Base-by-base conservation (phyloP, 176 grass and related monocot genomes). In the Oryza glaberrima region DNA sequence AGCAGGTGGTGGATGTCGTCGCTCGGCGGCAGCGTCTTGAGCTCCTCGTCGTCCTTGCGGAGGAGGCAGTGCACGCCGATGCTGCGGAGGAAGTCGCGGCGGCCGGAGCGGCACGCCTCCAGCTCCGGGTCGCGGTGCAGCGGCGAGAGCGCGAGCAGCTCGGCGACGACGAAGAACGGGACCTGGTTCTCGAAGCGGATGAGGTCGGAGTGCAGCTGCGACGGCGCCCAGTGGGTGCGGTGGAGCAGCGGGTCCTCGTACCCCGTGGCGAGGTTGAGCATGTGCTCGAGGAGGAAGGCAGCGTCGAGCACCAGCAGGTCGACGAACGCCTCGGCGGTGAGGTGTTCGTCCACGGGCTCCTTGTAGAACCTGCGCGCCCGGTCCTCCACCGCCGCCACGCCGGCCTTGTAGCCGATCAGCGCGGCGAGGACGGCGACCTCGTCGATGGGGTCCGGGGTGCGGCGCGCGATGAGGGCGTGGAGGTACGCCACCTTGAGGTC, bases 261-360 rank as follows among this genome's bases (percentile, higher is more conserved):
- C 13, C 74, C 74, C 8, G 26, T 77, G 51, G 74, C 74, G 51
- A 14, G 34, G 74, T 77, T 77, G 51, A 77, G 49, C 49, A 77
- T 56, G 74, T 77, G 74, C 74, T 77, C 51, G 30, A 77, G 25
- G 28, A 77, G 7, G 74, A 77, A 61, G 74, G 51, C 60, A 51
- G 49, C 74, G 74, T 77, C 74, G 23, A 77, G 74, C 74, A 77
- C 74, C 32, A 77, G 74, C 51, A 77, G 40, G 4, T 77, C 49
- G 2, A 77, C 54, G 75, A 77, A 77, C 54, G 60, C 54, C 48
- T 77, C 54, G 32, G 32, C 4, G 32, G 17, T 2, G 54, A 77
- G 34, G 40, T 32, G 30, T 3, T 32, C 40, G 9, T 0, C 5
- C 5, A 77, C 54, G 17, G 1, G 2, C 4, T 77, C 75, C 32